These are phyloP conservation scores for Nematodospora valgi DNA, from an alignment of 805 yeast genomes.

Conservation along the genomic window DNA sequence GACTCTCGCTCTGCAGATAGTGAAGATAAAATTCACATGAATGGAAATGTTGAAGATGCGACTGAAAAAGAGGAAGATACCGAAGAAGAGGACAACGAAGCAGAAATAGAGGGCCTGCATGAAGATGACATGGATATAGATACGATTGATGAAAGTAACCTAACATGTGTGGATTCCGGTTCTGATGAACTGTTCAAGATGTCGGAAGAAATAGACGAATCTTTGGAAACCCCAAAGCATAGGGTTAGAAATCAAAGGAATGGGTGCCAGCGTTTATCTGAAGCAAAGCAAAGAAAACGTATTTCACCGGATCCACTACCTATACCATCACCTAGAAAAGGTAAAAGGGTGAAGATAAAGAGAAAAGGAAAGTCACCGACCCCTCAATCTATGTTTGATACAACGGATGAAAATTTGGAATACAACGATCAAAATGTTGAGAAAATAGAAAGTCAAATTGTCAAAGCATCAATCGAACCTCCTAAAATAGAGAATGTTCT, in stretches of 20 bases:
- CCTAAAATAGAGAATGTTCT: no score
- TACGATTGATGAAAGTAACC: neutral
- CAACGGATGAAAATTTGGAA: constrained; percentile 9
- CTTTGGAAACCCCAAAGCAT: no score
- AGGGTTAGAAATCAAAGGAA: neutral
- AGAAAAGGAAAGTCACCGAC: neutral
- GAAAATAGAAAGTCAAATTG: constrained; percentile 6
- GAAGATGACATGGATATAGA: neutral
- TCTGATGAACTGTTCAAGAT: no score
- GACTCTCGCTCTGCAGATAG: no score
- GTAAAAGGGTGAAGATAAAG: no score
- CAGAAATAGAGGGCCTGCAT: neutral
- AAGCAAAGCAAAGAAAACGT: constrained; percentile 3
- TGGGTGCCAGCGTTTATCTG: neutral
- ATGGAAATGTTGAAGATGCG: constrained; percentile 1
- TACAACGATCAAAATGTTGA: constrained; percentile 11
- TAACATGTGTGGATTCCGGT: no score
- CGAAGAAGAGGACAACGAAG: constrained; percentile 1
- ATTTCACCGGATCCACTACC: no score
- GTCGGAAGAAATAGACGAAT: no score
- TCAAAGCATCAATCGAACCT: constrained; percentile 5
- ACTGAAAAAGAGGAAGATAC: neutral
- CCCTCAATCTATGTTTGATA: constrained; percentile 2
- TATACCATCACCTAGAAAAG: no score
- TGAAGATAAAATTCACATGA: no score